phyloP scores from a whole-genome alignment of 129 eudicot species.

The Flaveria brownii region DNA sequence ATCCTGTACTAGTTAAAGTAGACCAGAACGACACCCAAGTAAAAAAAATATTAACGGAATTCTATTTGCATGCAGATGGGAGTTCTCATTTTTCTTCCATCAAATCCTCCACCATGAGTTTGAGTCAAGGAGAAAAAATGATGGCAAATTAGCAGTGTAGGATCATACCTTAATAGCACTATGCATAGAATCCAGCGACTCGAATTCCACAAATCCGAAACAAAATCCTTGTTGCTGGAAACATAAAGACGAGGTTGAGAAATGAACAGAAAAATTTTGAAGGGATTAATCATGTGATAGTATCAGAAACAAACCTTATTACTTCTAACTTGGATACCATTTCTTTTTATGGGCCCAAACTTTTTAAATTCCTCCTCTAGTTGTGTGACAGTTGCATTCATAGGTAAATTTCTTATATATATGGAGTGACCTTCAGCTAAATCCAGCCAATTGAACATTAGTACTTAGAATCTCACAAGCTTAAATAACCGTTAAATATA shows the following conservation, averaged over 20 bases:
- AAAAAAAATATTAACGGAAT: too few relatives aligned
- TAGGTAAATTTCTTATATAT: conserved; percentile 76
- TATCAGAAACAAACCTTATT: conserved; percentile 51
- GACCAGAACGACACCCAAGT: too few relatives aligned
- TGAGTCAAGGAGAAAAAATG: too few relatives aligned
- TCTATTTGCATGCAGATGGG: too few relatives aligned
- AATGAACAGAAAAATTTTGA: neutral
- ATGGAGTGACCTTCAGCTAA: conserved; percentile 77
- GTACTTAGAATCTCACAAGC: conserved; percentile 15
- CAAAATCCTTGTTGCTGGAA: conserved; percentile 69
- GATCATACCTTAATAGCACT: conserved; percentile 72
- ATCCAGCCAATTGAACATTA: conserved; percentile 3
- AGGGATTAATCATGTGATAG: conserved; percentile 3
- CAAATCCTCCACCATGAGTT: too few relatives aligned
- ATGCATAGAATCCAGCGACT: conserved; percentile 65
- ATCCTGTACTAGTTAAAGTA: too few relatives aligned
- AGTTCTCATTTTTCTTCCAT: too few relatives aligned
- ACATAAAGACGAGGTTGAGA: neutral
- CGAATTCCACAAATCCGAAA: conserved; percentile 91
- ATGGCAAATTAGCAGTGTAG: neutral
- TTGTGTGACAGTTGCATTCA: conserved; percentile 53
- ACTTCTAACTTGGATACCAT: conserved; percentile 90
- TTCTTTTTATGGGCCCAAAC: conserved; percentile 73
- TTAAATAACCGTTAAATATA: neutral
- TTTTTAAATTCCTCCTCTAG: conserved; percentile 70